phyloP scores from a whole-genome alignment of 345 rosid species.

The Geranium brycei region DNA sequence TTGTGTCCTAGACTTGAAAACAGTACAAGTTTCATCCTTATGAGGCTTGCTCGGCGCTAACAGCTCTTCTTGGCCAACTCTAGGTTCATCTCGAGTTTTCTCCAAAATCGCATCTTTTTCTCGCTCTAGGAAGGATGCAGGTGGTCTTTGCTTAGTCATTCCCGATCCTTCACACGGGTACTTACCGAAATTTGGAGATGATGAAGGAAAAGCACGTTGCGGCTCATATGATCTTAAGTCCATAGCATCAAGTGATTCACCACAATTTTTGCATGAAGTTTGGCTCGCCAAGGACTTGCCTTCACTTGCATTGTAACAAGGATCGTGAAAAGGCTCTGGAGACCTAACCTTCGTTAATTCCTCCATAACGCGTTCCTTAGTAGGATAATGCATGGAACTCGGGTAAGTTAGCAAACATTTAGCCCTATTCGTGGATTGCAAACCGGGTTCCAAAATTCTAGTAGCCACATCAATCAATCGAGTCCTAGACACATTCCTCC shows the following conservation, averaged over 20 bases:
- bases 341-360: constrained; percentile 20
- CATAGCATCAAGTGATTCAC: constrained; percentile 41
- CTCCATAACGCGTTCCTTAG: constrained; percentile 14
- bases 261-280: constrained; percentile 54
- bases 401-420: constrained; percentile 43
- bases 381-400: constrained; percentile 13
- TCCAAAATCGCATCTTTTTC: constrained; percentile 23
- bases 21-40: constrained; percentile 24
- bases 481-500: constrained; percentile 36
- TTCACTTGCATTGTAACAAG: not conserved
- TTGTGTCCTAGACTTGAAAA: constrained; percentile 18
- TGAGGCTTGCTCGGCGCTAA: constrained; percentile 18
- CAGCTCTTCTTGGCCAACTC: constrained; percentile 9
- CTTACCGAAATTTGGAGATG: constrained; percentile 11
- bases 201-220: constrained; percentile 11
- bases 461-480: constrained; percentile 77
- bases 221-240: constrained; percentile 20
- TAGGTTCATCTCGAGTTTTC: constrained; percentile 22
- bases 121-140: constrained; percentile 8
- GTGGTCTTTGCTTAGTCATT: constrained; percentile 17
- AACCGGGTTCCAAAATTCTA: constrained; percentile 79
- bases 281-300: constrained; percentile 21
- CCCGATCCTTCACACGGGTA: constrained; percentile 15
- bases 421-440: constrained; percentile 49
- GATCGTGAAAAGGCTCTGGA: constrained; percentile 10